Percentiles rank a stretch among this genome's conserved stretches.
phyloP scores from a whole-genome alignment of 2,329 filamentous ascomycete species.

The Colletotrichum australisinense region DNA sequence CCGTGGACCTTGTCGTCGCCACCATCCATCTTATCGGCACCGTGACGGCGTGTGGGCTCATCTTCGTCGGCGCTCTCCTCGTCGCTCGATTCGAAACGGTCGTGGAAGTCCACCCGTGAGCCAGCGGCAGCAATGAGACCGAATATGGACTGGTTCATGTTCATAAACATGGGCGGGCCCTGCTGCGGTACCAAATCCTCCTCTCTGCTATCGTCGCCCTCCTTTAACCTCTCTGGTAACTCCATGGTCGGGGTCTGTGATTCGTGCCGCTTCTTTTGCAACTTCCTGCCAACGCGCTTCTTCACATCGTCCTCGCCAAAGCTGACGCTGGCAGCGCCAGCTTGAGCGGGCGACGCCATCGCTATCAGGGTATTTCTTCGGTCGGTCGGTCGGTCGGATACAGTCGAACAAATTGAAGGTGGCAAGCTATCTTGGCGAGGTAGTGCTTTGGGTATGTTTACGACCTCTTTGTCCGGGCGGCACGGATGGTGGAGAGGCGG shows the following conservation, averaged over 20 bases:
- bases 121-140: slow-evolving; percentile 91
- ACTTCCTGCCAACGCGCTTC: slow-evolving; percentile 55
- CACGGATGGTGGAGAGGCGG: slow-evolving; percentile 8
- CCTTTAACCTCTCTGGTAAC: slow-evolving; percentile 65
- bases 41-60: slow-evolving; percentile 35
- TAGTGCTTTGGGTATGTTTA: background rate
- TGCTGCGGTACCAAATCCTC: slow-evolving; percentile 59
- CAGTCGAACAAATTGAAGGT: background rate
- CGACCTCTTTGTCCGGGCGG: background rate
- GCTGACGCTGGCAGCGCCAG: slow-evolving; percentile 37
- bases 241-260: slow-evolving; percentile 54
- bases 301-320: slow-evolving; percentile 50
- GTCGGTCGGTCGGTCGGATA: background rate
- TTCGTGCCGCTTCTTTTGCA: slow-evolving; percentile 57
- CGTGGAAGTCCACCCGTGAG: slow-evolving; percentile 83
- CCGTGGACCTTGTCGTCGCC: background rate
- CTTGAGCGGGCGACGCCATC: slow-evolving; percentile 20
- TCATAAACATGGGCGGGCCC: slow-evolving; percentile 66
- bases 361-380: slow-evolving; percentile 23
- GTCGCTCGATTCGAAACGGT: slow-evolving; percentile 86
- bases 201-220: slow-evolving; percentile 59
- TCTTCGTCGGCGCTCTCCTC: slow-evolving; percentile 75
- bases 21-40: background rate
- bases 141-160: slow-evolving; percentile 95
- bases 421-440: background rate